A percentile compares a stretch with the other conserved stretches of the same genome.
Conservation (phyloP, 164 flowering plant species). For the Chimonanthus praecox region DNA sequence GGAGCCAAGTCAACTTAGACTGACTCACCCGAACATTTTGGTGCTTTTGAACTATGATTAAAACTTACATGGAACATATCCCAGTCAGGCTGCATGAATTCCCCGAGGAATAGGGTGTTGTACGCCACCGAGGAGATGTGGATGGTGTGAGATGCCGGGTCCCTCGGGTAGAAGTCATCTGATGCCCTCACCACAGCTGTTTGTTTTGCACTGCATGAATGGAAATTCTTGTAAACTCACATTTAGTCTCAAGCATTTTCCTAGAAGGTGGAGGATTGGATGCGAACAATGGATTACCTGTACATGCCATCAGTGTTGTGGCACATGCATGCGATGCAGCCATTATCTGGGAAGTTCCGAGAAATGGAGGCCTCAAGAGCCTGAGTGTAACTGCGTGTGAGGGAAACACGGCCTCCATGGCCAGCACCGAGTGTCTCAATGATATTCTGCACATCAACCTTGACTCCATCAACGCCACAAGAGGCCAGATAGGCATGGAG, state of each 20-base stretch:
- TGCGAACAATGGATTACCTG: constrained; percentile 7
- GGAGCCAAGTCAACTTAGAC: too few relatives aligned
- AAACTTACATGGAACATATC: constrained; percentile 93
- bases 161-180: constrained; percentile 93
- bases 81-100: constrained; percentile 99
- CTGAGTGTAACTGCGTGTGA: constrained; percentile 78
- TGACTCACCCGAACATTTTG: too few relatives aligned
- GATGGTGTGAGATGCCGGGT: constrained; percentile 97
- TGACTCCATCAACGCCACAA: constrained; percentile 92
- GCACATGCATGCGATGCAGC: constrained; percentile 92
- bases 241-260: not conserved
- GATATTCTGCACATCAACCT: constrained; percentile 91
- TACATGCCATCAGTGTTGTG: constrained; percentile 87
- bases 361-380: constrained; percentile 91
- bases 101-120: constrained; percentile 89
- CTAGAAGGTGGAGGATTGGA: not conserved
- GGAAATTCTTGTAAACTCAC: not conserved
- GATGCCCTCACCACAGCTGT: constrained; percentile 93
- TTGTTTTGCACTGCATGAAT: constrained; percentile 56
- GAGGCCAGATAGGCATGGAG: constrained; percentile 88
- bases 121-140: constrained; percentile 94
- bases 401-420: constrained; percentile 84
- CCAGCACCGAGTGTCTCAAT: constrained; percentile 97
- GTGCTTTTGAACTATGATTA: too few relatives aligned
- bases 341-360: constrained; percentile 80